phyloP scores from a whole-genome alignment of 805 yeast genomes.

The Saccharomyces mikatae region DNA sequence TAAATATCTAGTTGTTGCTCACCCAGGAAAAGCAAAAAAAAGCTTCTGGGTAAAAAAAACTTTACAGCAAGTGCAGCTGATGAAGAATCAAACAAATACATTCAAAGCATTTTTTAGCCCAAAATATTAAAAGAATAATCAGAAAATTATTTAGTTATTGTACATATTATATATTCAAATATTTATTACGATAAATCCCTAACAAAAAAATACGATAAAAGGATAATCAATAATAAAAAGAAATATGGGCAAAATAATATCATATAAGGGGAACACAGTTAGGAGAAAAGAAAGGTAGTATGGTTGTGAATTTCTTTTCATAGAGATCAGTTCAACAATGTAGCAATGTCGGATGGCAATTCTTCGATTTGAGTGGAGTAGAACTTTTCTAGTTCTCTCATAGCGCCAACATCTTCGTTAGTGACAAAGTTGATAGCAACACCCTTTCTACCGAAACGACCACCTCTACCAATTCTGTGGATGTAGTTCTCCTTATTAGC shows the following conservation, averaged over 20 bases:
- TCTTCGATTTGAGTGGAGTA: slow-evolving; percentile 63
- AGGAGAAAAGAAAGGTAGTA: neutral
- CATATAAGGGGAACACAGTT: neutral
- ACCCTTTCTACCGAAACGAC: slow-evolving; percentile 95
- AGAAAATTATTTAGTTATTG: neutral
- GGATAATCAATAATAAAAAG: neutral
- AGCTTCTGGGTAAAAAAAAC: neutral
- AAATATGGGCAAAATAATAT: neutral
- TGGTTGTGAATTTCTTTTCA: slow-evolving; percentile 1
- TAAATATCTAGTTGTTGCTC: neutral
- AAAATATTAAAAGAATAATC: neutral
- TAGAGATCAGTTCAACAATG: slow-evolving; percentile 19
- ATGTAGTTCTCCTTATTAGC: slow-evolving; percentile 84
- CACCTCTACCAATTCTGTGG: slow-evolving; percentile 94
- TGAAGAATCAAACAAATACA: neutral
- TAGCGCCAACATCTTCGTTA: slow-evolving; percentile 55
- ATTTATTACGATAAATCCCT: neutral
- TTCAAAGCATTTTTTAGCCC: neutral
- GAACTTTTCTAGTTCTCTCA: slow-evolving; percentile 62
- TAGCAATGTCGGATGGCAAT: slow-evolving; percentile 64
- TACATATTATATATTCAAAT: neutral
- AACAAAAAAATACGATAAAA: neutral
- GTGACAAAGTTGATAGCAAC: slow-evolving; percentile 89
- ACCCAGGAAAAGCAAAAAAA: neutral
- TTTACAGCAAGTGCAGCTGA: neutral